Base-by-base conservation (phyloP, 2,329 filamentous ascomycete genomes). In the Akanthomyces lecanii region DNA sequence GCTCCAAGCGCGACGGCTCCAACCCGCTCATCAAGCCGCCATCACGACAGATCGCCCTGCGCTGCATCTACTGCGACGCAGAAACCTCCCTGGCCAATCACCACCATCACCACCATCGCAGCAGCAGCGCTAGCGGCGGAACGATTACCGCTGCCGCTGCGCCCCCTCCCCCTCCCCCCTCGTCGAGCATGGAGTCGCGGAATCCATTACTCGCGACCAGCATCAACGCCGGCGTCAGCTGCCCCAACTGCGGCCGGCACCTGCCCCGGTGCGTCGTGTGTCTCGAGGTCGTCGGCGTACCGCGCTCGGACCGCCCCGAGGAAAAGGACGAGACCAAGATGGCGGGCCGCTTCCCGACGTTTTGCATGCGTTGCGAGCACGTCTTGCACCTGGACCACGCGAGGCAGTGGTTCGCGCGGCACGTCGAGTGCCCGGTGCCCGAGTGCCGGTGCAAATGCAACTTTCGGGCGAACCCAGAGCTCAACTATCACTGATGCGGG, bases 51-150 rank as follows among this genome's bases (percentile, higher is more conserved):
- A 85, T 94, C 60, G 86, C 88, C 5, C 82, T 95, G 55, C 85
- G 90, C 53, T 95, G 91, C 75, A 82, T 89, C 54, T 90, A 91
- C 76, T 95, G 91, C 76, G 87, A 89, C 69, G 81, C 83, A 40
- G 81, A 85, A 71, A 82, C 82, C 56, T 82, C 79, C 40, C 76
- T 82, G 28, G 77, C 78, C 47, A 80, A 79, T 63, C 76, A 71
- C 59, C 69, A 69, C 60, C 67, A 64, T 62, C 42, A 79, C 63
- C 57, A 45, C 33, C 18, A 48, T 54, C 16, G 66, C 53, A 65
- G 52, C 38, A 38, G 61, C 45, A 62, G 62, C 45, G 60, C 7
- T 48, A 40, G 63, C 47, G 65, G 62, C 25, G 33, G 33, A 11
- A 36, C 33, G 6, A 11, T 36, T 11, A 59, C 65, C 65, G 36